Evolutionary conservation across 2,329 filamentous ascomycete species (phyloP), one percentile per base, ranked within the genome.

Genomic region (Fusarium liriodendri): DNA sequence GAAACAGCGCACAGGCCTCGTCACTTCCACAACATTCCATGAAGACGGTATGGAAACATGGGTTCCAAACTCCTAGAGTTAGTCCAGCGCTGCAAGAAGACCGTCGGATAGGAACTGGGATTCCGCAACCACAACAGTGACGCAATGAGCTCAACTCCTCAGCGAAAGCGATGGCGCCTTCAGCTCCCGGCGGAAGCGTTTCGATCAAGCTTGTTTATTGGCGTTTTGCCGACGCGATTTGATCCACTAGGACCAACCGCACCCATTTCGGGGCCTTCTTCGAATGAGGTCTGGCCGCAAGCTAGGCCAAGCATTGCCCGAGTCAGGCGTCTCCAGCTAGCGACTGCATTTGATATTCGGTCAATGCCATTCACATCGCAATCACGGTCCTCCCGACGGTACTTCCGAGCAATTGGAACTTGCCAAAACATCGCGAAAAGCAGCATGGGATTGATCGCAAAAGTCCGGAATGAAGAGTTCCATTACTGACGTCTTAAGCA

Each of bases 161-260:
- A 38, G 32, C 25, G 37, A 32, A 35, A 27, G 47, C 32, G 35
- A 64, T 62, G 54, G 58, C 37, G 55, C 55, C 32, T 54, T 42
- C 13, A 54, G n/a, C 35, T 63, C 40, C 32, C 32, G 14, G 61
- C 59, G 52, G 59, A 70, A 32, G 50, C 33, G 33, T 27, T 38
- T 63, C 47, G 14, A 55, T 55, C 38, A 27, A 55, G 57, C 33
- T 57, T 60, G 57, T 54, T 55, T 50, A 64, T 65, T 64, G 64
- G 68, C 59, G 73, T 40, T n/a, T 62, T 37, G 32, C 32, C 38
- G 42, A 59, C 47, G 42, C 45, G 42, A 66, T 68, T 47, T 47
- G 57, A 62, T 57, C 67, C 66, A 63, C 66, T 55, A 64, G 67
- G 40, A 67, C 63, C 55, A 70, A 63, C 64, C 69, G 35, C 38